These are phyloP conservation scores for Ulota crispa DNA, from an alignment of 225 moss, liverwort and hornwort species.

Conservation along the genomic window DNA sequence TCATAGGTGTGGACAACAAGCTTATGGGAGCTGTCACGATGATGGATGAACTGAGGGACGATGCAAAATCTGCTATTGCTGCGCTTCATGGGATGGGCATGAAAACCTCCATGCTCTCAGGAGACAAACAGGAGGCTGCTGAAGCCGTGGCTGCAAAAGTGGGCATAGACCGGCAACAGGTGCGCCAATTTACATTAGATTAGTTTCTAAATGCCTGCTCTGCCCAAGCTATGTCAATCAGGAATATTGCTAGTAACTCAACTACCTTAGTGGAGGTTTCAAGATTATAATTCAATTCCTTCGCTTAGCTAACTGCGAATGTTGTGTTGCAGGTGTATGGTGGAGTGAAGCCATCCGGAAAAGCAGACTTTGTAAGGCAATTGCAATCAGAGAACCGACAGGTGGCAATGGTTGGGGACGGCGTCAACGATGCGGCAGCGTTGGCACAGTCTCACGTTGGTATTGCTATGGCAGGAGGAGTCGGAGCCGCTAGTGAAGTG, in stretches of 20 bases:
- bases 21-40: conserved; percentile 84
- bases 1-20: conserved; percentile 66
- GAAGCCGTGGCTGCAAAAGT: conserved; percentile 83
- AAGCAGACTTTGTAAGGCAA: conserved; percentile 74
- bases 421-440: conserved; percentile 96
- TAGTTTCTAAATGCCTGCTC: neutral
- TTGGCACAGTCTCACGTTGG: conserved; percentile 93
- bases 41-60: conserved; percentile 85
- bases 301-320: neutral
- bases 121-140: conserved; percentile 92
- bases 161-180: conserved; percentile 66
- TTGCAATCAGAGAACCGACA: conserved; percentile 59
- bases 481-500: conserved; percentile 97
- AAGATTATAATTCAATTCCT: too few species aligned
- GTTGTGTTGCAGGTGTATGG: conserved; percentile 62
- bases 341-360: conserved; percentile 81
- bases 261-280: too few species aligned
- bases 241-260: too few species aligned
- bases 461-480: conserved; percentile 94
- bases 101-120: conserved; percentile 76
- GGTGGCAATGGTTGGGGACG: conserved; percentile 97
- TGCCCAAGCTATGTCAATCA: neutral
- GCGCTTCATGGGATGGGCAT: conserved; percentile 87
- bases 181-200: neutral
- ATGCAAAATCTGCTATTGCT: conserved; percentile 67